Evolutionary conservation across 2,329 filamentous ascomycete genomes (phyloP).

Genomic region (Sporothrix humicola): DNA sequence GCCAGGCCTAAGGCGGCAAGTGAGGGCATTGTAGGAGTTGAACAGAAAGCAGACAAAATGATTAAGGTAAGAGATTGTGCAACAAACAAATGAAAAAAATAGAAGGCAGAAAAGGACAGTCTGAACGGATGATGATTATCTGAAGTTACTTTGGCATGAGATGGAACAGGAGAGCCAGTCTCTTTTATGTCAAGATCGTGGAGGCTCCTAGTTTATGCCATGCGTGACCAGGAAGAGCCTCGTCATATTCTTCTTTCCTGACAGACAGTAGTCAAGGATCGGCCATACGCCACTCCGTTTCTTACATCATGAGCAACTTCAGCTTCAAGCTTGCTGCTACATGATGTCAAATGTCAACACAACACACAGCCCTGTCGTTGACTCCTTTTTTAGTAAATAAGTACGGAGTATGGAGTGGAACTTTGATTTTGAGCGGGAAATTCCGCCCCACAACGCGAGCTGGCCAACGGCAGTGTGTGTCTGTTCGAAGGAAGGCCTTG

Average conservation of each 20-base stretch:
- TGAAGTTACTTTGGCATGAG: neutral
- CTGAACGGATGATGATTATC: neutral
- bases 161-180: too few species aligned
- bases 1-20: neutral
- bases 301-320: too few species aligned
- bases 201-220: too few species aligned
- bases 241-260: too few species aligned
- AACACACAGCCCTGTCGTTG: neutral
- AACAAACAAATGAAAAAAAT: neutral
- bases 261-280: neutral
- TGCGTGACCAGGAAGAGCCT: too few species aligned
- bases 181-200: too few species aligned
- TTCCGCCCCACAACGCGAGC: constrained; percentile 26
- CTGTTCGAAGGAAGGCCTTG: neutral
- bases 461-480: neutral
- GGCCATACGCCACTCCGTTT: too few species aligned
- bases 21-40: neutral
- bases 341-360: neutral
- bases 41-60: neutral
- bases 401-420: too few species aligned
- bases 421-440: too few species aligned
- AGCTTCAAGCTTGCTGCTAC: too few species aligned
- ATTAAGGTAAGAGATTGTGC: too few species aligned
- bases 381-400: too few species aligned
- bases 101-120: neutral